These are phyloP conservation scores for Astrothelium macrocarpum DNA, from an alignment of 495 filamentous ascomycete species.

Conservation along the genomic window DNA sequence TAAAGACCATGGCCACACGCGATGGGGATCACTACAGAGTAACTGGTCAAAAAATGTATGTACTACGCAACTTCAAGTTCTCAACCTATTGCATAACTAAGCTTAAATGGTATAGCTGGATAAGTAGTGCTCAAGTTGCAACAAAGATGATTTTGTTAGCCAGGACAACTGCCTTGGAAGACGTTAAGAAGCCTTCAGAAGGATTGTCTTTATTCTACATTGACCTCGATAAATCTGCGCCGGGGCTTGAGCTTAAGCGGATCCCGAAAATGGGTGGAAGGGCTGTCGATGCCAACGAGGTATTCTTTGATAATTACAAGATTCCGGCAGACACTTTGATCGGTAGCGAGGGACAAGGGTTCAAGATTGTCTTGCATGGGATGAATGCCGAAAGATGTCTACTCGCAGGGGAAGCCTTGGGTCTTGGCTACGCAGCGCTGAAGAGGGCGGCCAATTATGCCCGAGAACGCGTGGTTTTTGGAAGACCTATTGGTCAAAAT, in stretches of 20 bases:
- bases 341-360: slow-evolving; percentile 60
- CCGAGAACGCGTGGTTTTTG: slow-evolving; percentile 58
- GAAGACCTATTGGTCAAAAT: slow-evolving; percentile 61
- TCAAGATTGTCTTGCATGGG: slow-evolving; percentile 68
- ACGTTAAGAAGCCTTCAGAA: slow-evolving; percentile 55
- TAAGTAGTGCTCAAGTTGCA: slow-evolving; percentile 68
- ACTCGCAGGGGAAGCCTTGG: slow-evolving; percentile 66
- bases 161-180: slow-evolving; percentile 57
- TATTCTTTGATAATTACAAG: slow-evolving; percentile 68
- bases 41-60: slow-evolving; percentile 66
- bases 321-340: slow-evolving; percentile 53
- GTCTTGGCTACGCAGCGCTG: slow-evolving; percentile 65
- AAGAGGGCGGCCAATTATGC: slow-evolving; percentile 57
- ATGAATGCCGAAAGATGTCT: slow-evolving; percentile 79
- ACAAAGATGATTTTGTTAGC: slow-evolving; percentile 70
- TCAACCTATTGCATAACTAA: neutral
- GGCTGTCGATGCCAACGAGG: slow-evolving; percentile 73
- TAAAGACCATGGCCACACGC: slow-evolving; percentile 49
- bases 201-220: slow-evolving; percentile 71
- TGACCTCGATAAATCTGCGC: slow-evolving; percentile 48
- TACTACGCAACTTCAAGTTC: neutral
- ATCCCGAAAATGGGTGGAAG: slow-evolving; percentile 78
- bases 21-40: slow-evolving; percentile 49
- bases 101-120: slow-evolving; percentile 39
- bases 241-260: slow-evolving; percentile 52